phyloP scores from a whole-genome alignment of 805 yeast species.

The Cyberlindnera bimundalis region DNA sequence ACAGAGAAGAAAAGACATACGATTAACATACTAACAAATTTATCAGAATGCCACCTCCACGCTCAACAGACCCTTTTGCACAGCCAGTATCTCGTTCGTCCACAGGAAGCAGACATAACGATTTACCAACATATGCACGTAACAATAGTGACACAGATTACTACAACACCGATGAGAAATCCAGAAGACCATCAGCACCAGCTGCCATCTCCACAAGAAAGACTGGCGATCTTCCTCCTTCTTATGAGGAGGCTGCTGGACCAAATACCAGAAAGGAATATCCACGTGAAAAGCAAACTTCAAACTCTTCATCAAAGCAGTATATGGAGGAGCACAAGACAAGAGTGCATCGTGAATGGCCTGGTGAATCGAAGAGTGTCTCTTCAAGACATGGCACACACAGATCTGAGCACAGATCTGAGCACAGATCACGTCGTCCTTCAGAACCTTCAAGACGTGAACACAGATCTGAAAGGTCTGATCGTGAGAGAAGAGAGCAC shows the following conservation, averaged over 20 bases:
- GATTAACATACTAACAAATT: constrained; percentile 11
- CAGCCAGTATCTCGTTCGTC: constrained; percentile 41
- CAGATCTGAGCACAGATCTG: constrained; percentile 12
- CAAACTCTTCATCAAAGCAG: constrained; percentile 13
- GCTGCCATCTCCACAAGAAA: not conserved
- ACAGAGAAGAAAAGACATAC: not conserved
- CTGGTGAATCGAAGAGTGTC: constrained; percentile 7
- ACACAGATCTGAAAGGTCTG: constrained; percentile 11
- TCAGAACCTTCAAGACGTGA: constrained; percentile 14
- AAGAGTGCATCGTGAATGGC: constrained; percentile 21
- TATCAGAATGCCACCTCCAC: constrained; percentile 24
- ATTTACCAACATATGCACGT: constrained; percentile 33
- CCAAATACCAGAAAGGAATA: constrained; percentile 41
- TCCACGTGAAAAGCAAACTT: constrained; percentile 48
- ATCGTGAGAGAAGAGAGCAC: constrained; percentile 5
- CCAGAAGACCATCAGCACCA: constrained; percentile 16
- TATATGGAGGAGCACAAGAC: constrained; percentile 16
- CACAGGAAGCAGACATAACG: constrained; percentile 27
- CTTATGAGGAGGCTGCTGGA: constrained; percentile 71
- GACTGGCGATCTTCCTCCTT: constrained; percentile 47
- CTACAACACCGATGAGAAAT: constrained; percentile 28
- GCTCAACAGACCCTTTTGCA: constrained; percentile 43
- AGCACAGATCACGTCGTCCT: constrained; percentile 7
- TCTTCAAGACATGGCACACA: constrained; percentile 1
- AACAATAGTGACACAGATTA: constrained; percentile 28